Conservation (phyloP, 208 protist genomes). For the Leishmania mexicana region DNA sequence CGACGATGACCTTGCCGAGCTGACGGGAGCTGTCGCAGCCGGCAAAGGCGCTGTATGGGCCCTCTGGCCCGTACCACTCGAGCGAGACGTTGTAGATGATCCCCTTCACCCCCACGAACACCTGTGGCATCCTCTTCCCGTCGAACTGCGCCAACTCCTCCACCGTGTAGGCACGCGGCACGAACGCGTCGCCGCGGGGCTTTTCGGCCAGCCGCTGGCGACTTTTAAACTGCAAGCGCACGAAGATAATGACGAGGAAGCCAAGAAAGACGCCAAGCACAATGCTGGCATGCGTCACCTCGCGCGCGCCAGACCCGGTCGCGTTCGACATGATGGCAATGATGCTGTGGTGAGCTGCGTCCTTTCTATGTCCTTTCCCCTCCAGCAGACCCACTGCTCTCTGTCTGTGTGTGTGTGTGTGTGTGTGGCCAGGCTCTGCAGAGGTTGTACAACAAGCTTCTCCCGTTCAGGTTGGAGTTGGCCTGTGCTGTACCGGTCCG, state of each 20-base stretch:
- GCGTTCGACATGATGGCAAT: slow-evolving; percentile 2
- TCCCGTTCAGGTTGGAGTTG: not conserved
- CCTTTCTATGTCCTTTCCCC: not conserved
- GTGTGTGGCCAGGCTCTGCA: not conserved
- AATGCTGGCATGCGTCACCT: slow-evolving; percentile 12
- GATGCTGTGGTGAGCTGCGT: not conserved
- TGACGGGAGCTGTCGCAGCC: slow-evolving; percentile 86
- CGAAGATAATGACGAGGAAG: slow-evolving; percentile 23
- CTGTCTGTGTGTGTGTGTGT: not conserved
- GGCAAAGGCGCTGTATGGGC: slow-evolving; percentile 87
- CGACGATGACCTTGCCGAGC: slow-evolving; percentile 83
- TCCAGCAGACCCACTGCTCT: not conserved
- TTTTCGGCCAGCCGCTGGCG: slow-evolving; percentile 53
- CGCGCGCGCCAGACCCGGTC: not conserved
- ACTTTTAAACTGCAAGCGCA: slow-evolving; percentile 33
- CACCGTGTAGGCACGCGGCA: slow-evolving; percentile 81
- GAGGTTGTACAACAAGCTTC: not conserved
- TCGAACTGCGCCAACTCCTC: slow-evolving; percentile 84
- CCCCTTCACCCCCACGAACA: slow-evolving; percentile 84
- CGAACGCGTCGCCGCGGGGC: slow-evolving; percentile 39
- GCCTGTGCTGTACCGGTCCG: not conserved
- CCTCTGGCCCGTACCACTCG: slow-evolving; percentile 77
- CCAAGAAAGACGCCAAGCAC: slow-evolving; percentile 31
- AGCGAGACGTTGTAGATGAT: slow-evolving; percentile 83
- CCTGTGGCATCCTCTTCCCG: slow-evolving; percentile 57